These are phyloP conservation scores for Massariosphaeria phaeospora DNA, from an alignment of 495 filamentous ascomycete species.

Conservation along the genomic window DNA sequence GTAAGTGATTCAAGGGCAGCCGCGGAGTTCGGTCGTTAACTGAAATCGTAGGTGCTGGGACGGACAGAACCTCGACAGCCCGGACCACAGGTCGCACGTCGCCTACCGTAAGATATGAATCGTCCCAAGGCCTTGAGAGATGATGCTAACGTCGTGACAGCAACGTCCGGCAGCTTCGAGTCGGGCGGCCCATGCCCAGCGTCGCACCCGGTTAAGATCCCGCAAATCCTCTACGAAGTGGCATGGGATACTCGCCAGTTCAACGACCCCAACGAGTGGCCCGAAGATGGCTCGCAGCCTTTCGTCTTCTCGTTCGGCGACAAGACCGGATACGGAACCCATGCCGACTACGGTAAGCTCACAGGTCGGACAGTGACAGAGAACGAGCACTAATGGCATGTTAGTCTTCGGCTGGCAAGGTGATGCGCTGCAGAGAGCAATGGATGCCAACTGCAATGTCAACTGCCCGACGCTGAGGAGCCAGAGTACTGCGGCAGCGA, in stretches of 20 bases:
- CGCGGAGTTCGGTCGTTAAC: too few species aligned
- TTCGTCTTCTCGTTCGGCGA: slow-evolving; percentile 22
- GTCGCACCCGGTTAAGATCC: slow-evolving; percentile 18
- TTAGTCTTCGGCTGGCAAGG: slow-evolving; percentile 26
- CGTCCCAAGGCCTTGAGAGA: too few species aligned
- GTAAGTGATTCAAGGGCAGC: too few species aligned
- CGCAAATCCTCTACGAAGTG: slow-evolving; percentile 17
- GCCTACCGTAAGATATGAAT: too few species aligned
- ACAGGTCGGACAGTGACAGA: too few species aligned
- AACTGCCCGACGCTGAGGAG: slow-evolving; percentile 13
- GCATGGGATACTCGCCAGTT: slow-evolving; percentile 18
- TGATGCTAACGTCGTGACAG: too few species aligned
- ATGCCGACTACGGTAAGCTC: too few species aligned
- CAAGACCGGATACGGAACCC: slow-evolving; percentile 8
- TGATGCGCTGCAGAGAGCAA: slow-evolving; percentile 17
- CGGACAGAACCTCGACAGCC: slow-evolving; percentile 14
- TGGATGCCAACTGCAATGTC: slow-evolving; percentile 11
- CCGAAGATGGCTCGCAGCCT: slow-evolving; percentile 15
- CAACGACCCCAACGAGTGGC: slow-evolving; percentile 12
- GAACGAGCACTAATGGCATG: too few species aligned
- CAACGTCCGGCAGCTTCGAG: background rate
- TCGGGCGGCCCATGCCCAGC: slow-evolving; percentile 10
- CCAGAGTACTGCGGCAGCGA: background rate
- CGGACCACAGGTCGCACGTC: slow-evolving; percentile 19
- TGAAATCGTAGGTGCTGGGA: slow-evolving; percentile 18